Base-by-base conservation (phyloP, 805 yeast species). In the Pichia cabralensis region DNA sequence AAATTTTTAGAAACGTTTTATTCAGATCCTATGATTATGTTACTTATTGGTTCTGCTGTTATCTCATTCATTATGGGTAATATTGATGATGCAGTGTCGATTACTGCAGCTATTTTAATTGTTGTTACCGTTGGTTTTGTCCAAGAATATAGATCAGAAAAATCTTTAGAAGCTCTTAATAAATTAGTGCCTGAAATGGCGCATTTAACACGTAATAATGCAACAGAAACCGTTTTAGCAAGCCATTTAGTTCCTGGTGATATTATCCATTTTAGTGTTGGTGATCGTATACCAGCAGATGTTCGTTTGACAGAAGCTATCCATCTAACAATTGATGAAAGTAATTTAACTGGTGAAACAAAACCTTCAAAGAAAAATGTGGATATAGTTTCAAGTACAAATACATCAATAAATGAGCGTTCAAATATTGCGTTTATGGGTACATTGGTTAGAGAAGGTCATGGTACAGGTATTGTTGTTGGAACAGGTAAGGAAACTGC, bases 221-320 rank as follows among this genome's bases (percentile, higher is more conserved):
- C 74, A 40, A 74, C 83, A 8, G 78, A 81, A 33, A 75, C 80
- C n/a, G 85, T 83, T 6, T 62, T 89, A 42, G 98, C 98, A 0
- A 71, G 88, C 0, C 71, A 73, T 28, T 69, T 92, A 40, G 99
- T 92, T 16, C 97, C 98, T 5, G 99, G 99, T 40, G 99, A 92
- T 56, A 60, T 92, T 49, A 94, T 92, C 26, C 80, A 78, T 46
- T 83, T 92, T 48, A 59, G 77, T 28, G 88, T 86, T 34, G 99
- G 99, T 46, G 99, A 92, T 59, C 70, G 96, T 46, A 80, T 92
- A 36, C 98, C 99, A 1, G 98, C 98, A 0, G 99, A 92, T 58
- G 61, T 92, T 20, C 72, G 98, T 51, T 65, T 92, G 36, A 68
- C 76, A 5, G 79, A 78, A 40, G 74, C 94, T 8, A 81, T 76